Base-by-base conservation (phyloP, 495 filamentous ascomycete genomes). In the Pseudomonodictys pantanalensis region DNA sequence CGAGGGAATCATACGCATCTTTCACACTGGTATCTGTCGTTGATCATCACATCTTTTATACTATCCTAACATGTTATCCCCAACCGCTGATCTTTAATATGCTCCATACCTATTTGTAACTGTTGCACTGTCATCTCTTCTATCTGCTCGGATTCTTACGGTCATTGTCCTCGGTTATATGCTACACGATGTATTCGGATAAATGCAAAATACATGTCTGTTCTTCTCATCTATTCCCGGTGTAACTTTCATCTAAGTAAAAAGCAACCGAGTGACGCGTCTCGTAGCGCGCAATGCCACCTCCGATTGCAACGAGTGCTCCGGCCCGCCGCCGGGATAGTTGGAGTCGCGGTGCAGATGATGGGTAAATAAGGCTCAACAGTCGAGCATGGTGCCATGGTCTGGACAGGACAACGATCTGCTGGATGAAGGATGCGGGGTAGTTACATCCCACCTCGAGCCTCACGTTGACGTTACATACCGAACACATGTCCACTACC, bases 381-480 rank as follows among this genome's bases (percentile, higher is more conserved):
- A 8, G 20, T 23, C n/a, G n/a, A 47, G 44, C 18, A 22, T 24
- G 18, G 24, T 22, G 3, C 44, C 44, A 47, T 23, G 10, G n/a
- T n/a, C 42, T 38, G 8, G 41, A 44, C 9, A 6, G 2, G 18
- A 11, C 28, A 17, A 28, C 17, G 35, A 23, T 12, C 3, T 29
- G 5, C 28, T 4, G 50, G 50, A 10, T 39, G 50, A 53, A 30
- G 28, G 25, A 15, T 58, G 59, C 59, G 52, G 51, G 52, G 52
- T 62, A 61, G 39, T 47, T 47, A 41, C 38, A 54, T 54, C 39
- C 44, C 50, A 53, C 58, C 54, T 47, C 49, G 41, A 46, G 47
- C 48, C 50, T 60, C 41, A 60, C 58, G 25, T 38, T 32, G n/a
- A 54, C 49, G 58, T 60, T 60, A 60, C 58, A 60, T 60, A 53